Conservation (phyloP, 768 basidiomycete genomes). For the Lanmaoa rubissima region DNA sequence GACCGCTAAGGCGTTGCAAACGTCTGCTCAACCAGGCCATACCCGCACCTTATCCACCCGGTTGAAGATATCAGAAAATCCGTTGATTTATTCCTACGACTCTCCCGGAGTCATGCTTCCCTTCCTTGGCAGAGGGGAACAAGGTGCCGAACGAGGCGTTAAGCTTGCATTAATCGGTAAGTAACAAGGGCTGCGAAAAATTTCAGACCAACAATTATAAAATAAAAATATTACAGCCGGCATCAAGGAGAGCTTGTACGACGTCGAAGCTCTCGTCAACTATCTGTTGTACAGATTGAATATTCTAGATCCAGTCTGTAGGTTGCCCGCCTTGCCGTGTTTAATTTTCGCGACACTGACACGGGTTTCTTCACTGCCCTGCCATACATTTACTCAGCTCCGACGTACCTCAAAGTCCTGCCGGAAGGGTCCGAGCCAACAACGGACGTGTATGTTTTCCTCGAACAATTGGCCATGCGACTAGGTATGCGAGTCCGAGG, state of each 20-base stretch:
- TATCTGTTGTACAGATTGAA: conserved; percentile 88
- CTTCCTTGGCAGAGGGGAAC: conserved; percentile 81
- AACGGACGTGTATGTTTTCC: conserved; percentile 60
- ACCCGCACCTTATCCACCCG: conserved; percentile 88
- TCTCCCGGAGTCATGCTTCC: conserved; percentile 97
- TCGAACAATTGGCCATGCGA: conserved; percentile 65
- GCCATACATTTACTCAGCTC: conserved; percentile 41
- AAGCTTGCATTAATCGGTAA: conserved; percentile 92
- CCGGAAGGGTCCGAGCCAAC: conserved; percentile 55
- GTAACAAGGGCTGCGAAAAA: conserved; percentile 31
- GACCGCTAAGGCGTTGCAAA: conserved; percentile 85
- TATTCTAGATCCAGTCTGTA: conserved; percentile 68
- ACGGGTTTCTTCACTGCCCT: neutral
- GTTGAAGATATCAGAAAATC: conserved; percentile 77
- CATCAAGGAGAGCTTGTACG: conserved; percentile 91
- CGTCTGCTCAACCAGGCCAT: conserved; percentile 85
- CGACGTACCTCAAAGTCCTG: conserved; percentile 66
- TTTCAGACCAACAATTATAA: conserved; percentile 1
- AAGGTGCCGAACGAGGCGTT: conserved; percentile 87
- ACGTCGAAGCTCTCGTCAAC: conserved; percentile 77
- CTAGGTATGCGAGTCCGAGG: conserved; percentile 84
- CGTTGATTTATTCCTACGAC: conserved; percentile 90
- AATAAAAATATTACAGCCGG: conserved; percentile 55
- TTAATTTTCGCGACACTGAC: conserved; percentile 5
- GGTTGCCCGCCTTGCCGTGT: conserved; percentile 27